These are phyloP conservation scores for Fusarium sterilihyphosum DNA, from an alignment of 2,329 filamentous ascomycete species.

Conservation along the genomic window DNA sequence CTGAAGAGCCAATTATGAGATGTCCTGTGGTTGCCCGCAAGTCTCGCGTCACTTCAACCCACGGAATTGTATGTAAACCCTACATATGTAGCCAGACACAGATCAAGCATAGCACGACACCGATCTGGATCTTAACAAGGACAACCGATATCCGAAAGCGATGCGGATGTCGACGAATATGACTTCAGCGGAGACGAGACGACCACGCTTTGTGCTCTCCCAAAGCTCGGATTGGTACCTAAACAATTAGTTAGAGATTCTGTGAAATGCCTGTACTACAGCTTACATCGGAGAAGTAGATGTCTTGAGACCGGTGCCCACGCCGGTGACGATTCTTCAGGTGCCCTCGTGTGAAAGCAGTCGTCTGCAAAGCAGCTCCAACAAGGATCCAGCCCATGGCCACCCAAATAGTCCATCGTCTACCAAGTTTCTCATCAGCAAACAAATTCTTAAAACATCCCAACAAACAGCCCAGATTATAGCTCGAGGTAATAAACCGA, in stretches of 20 bases:
- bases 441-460: constrained; percentile 56
- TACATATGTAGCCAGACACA: too few relatives aligned
- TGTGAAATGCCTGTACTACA: accelerated
- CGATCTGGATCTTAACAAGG: too few relatives aligned
- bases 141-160: too few relatives aligned
- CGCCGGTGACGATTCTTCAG: constrained; percentile 60
- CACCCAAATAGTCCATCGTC: constrained; percentile 62
- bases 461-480: constrained; percentile 55
- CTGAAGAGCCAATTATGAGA: too few relatives aligned
- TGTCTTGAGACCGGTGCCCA: constrained; percentile 57
- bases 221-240: too few relatives aligned
- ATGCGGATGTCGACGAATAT: constrained; percentile 49
- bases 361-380: constrained; percentile 68
- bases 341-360: constrained; percentile 54
- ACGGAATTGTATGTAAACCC: too few relatives aligned
- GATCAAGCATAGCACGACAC: too few relatives aligned
- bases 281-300: constrained; percentile 51
- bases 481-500: constrained; percentile 47
- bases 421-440: constrained; percentile 61
- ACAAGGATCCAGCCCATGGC: constrained; percentile 66
- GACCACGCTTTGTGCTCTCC: constrained; percentile 54
- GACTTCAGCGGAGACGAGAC: constrained; percentile 60
- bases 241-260: neutral
- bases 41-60: too few relatives aligned
- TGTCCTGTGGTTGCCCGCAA: too few relatives aligned